Evolutionary conservation across 441 rosid genomes (phyloP).

Genomic region (Erodium moschatum): DNA sequence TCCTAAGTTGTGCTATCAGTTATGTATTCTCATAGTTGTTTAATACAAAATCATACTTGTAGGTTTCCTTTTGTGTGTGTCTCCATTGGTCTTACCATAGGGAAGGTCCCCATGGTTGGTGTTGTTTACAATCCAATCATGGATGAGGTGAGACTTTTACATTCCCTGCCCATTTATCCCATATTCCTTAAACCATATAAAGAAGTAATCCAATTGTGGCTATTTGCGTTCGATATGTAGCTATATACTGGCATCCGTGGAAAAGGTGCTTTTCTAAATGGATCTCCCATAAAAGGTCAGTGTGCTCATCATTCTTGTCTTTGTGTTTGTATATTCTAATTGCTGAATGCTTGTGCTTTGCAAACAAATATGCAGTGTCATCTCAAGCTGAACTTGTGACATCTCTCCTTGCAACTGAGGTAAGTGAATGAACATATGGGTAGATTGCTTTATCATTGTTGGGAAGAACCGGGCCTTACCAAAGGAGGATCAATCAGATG

Average conservation of each 20-base stretch:
- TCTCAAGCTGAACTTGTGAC: constrained; percentile 66
- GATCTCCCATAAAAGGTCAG: constrained; percentile 65
- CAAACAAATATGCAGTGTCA: constrained; percentile 44
- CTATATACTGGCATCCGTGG: constrained; percentile 67
- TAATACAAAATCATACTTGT: constrained; percentile 11
- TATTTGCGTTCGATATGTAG: constrained; percentile 31
- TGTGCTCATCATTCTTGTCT: not conserved
- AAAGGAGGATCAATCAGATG: too few relatives aligned
- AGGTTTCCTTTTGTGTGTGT: constrained; percentile 86
- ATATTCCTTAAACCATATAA: not conserved
- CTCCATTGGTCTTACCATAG: constrained; percentile 84
- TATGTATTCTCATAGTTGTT: constrained; percentile 11
- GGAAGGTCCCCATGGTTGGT: constrained; percentile 68
- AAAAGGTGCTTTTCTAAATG: constrained; percentile 78
- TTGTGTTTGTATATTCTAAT: not conserved
- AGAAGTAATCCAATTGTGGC: not conserved
- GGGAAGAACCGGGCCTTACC: too few relatives aligned
- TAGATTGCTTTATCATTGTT: not conserved
- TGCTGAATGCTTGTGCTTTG: constrained; percentile 19
- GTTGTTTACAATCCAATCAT: constrained; percentile 88
- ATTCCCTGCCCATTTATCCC: not conserved
- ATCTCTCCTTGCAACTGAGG: constrained; percentile 84
- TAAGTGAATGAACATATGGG: constrained; percentile 17
- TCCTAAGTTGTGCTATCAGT: constrained; percentile 5
- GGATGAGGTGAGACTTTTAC: constrained; percentile 56